Base-by-base conservation (phyloP, 2,329 filamentous ascomycete species). In the Epichloe gansuensis region DNA sequence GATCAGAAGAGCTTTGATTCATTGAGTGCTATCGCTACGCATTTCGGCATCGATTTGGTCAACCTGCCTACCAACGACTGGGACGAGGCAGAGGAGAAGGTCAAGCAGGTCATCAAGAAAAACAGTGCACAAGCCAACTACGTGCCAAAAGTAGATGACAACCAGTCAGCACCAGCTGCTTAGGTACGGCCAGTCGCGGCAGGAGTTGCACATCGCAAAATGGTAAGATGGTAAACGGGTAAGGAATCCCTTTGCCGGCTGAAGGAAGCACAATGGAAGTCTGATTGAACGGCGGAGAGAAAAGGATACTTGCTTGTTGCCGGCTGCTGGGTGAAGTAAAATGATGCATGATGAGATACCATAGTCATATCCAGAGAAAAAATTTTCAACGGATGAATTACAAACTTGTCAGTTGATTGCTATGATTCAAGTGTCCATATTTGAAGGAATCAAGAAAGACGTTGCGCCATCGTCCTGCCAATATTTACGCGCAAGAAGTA, bases 31-130 rank as follows among this genome's bases (percentile, higher is more conserved):
- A 98, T 97, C 63, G 84, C 87, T 53, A 70, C 77, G 13, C 84
- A 86, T 66, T 96, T 94, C 68, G 77, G 79, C 53, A 89, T 93
- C 44, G 81, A 89, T 59, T 80, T 96, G 54, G 82, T 88, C 46
- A 83, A 84, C 58, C 80, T 98, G 47, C 82, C 89, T 57, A 88
- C 87, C 3, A 78, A 83, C 27, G 89, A 98, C 65, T 96, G 91
- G 90, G 93, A 97, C 62, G 75, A 81, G 53, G 89, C 93, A 1
- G 91, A 97, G 71, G 78, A 82, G 46, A 80, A 82, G 57, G 85
- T 96, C 53, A 88, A 94, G 69, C 77, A 77, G 50, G 83, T 90
- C 51, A 88, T 91, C 74, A 89, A 88, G 72, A 81, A 78, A 56
- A 81, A 76, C 59, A 72, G 79, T 58, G 78, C 79, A 25, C 76